phyloP scores from a whole-genome alignment of 2,329 filamentous ascomycete species.

The Grosmannia clavigera region DNA sequence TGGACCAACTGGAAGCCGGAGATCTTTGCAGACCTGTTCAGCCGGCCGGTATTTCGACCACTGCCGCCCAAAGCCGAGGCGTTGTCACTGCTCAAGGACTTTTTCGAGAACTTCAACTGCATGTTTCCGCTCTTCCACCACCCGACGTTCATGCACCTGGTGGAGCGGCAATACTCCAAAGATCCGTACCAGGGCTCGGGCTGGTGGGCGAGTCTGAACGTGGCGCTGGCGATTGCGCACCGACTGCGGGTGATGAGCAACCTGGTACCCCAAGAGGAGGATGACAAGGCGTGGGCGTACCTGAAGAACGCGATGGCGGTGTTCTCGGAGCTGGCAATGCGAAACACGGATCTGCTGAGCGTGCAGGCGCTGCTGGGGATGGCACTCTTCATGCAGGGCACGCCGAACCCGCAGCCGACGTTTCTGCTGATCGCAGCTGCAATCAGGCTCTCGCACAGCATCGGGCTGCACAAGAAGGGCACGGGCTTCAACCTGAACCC shows the following conservation, averaged over 20 bases:
- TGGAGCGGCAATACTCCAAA: constrained; percentile 83
- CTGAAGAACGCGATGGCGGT: constrained; percentile 95
- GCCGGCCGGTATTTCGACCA: constrained; percentile 68
- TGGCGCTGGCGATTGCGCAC: constrained; percentile 85
- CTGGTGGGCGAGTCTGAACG: constrained; percentile 97
- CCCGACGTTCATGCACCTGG: constrained; percentile 94
- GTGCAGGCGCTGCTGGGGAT: constrained; percentile 91
- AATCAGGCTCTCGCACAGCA: constrained; percentile 81
- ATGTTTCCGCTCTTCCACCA: constrained; percentile 97
- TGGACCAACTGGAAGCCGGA: constrained; percentile 99
- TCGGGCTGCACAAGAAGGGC: constrained; percentile 87
- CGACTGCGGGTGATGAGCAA: constrained; percentile 92
- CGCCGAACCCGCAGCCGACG: constrained; percentile 88
- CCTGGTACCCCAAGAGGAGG: constrained; percentile 77
- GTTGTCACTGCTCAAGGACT: constrained; percentile 78
- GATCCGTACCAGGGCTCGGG: constrained; percentile 91
- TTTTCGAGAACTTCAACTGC: constrained; percentile 97
- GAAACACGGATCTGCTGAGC: constrained; percentile 87
- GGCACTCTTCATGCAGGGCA: constrained; percentile 89
- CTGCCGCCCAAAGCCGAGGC: constrained; percentile 81
- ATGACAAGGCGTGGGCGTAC: constrained; percentile 89
- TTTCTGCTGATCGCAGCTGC: constrained; percentile 86
- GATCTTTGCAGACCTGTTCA: constrained; percentile 86
- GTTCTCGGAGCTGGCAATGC: constrained; percentile 84
- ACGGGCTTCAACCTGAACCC: constrained; percentile 88